phyloP scores from a whole-genome alignment of 2,329 filamentous ascomycete genomes.

The Exophiala sideris region DNA sequence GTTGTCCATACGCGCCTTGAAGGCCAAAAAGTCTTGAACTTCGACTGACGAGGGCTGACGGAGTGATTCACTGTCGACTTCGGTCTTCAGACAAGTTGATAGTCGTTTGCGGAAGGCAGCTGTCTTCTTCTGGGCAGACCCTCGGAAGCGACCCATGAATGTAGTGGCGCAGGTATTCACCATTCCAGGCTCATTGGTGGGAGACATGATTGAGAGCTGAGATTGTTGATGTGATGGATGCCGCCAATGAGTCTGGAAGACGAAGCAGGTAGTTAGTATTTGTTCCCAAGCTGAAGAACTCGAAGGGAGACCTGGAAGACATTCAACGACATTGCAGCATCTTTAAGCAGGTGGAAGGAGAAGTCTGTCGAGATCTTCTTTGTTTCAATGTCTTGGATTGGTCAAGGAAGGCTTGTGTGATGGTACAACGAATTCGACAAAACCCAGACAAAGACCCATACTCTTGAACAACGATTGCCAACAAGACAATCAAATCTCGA shows the following conservation, averaged over 20 bases:
- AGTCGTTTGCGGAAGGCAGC: background rate
- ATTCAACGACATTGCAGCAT: background rate
- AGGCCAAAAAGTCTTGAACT: slow-evolving; percentile 8
- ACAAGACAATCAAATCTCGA: background rate
- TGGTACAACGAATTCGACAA: background rate
- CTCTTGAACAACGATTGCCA: background rate
- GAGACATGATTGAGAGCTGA: background rate
- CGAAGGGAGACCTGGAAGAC: background rate
- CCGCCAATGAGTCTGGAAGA: no score
- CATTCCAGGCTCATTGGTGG: background rate
- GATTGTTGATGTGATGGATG: no score
- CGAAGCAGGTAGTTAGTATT: no score
- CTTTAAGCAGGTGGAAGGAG: no score
- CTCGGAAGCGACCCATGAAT: slow-evolving; percentile 2
- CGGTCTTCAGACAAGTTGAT: background rate
- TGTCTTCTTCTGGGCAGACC: slow-evolving; percentile 5
- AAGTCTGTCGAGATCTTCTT: no score
- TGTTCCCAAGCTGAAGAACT: background rate
- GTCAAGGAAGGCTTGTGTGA: background rate
- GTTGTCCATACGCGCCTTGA: background rate
- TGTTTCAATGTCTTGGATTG: background rate
- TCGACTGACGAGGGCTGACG: background rate
- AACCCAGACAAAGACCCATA: background rate
- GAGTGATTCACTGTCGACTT: background rate
- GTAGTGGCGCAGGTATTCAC: background rate